Evolutionary conservation across 352 stramenopile genomes (phyloP).

Genomic region (Phytophthora vignae): DNA sequence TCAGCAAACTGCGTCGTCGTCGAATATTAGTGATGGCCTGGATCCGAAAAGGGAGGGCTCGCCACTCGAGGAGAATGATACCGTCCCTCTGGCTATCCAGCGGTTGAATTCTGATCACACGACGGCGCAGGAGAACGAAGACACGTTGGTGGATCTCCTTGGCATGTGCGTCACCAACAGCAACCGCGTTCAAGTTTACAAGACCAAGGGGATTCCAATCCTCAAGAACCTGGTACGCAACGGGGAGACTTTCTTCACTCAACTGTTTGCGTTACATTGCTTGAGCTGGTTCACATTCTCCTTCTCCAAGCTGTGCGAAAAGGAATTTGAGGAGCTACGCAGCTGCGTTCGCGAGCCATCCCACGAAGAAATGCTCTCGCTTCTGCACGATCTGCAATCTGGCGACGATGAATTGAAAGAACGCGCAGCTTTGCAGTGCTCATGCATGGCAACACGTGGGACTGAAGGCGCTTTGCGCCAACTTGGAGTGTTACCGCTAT

Average conservation of each 20-base stretch:
- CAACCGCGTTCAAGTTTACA: constrained; percentile 12
- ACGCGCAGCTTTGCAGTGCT: constrained; percentile 8
- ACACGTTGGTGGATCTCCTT: constrained; percentile 9
- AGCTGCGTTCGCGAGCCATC: constrained; percentile 11
- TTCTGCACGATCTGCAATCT: constrained; percentile 17
- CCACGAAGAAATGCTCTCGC: constrained; percentile 10
- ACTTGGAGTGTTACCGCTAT: constrained; percentile 13
- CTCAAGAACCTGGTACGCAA: constrained; percentile 4
- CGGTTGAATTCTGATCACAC: not conserved
- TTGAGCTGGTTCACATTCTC: constrained; percentile 36
- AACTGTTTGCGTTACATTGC: constrained; percentile 30
- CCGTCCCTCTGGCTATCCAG: constrained; percentile 1
- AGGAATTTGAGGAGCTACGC: not conserved
- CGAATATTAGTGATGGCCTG: not conserved
- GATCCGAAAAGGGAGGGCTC: not conserved
- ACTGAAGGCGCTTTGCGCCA: constrained; percentile 12
- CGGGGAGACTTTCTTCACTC: constrained; percentile 1
- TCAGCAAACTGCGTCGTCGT: not conserved
- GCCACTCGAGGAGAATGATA: not conserved
- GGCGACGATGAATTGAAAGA: constrained; percentile 14
- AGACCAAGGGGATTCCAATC: constrained; percentile 10
- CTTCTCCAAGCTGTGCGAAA: constrained; percentile 3
- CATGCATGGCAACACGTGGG: constrained; percentile 17
- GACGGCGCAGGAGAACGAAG: constrained; percentile 3
- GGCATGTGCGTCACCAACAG: constrained; percentile 7